A percentile compares a stretch with the other conserved stretches of the same genome.
phyloP scores from a whole-genome alignment of 2,329 filamentous ascomycete species.

The Fusarium nelsonii region DNA sequence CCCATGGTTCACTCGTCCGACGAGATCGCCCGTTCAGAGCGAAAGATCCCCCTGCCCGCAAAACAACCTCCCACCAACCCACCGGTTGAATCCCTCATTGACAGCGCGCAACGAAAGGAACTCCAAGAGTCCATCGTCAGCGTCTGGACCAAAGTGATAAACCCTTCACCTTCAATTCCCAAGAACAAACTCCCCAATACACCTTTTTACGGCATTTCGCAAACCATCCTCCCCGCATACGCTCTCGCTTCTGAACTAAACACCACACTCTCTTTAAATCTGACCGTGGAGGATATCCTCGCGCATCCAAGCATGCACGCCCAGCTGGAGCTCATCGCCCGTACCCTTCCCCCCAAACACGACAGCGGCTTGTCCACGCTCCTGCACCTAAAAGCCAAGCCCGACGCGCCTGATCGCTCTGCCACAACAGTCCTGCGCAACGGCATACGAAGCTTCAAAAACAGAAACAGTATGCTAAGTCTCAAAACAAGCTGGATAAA shows the following conservation, averaged over 20 bases:
- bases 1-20: conserved; percentile 59
- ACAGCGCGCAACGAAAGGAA: conserved; percentile 55
- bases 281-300: conserved; percentile 64
- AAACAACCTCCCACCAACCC: conserved; percentile 42
- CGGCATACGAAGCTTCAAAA: conserved; percentile 41
- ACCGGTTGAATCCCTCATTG: conserved; percentile 47
- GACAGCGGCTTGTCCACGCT: conserved; percentile 27
- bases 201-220: conserved; percentile 65
- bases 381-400: conserved; percentile 22
- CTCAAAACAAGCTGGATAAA: conserved; percentile 48
- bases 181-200: conserved; percentile 59
- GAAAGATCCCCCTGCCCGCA: conserved; percentile 57
- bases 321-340: conserved; percentile 60
- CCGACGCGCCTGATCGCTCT: conserved; percentile 2
- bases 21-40: conserved; percentile 53
- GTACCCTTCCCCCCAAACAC: conserved; percentile 42
- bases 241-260: conserved; percentile 61
- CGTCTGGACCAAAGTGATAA: conserved; percentile 61
- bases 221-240: conserved; percentile 62
- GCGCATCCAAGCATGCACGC: conserved; percentile 62
- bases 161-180: conserved; percentile 55
- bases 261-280: conserved; percentile 54
- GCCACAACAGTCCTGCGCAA: conserved; percentile 30
- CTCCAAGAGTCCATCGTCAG: conserved; percentile 58
- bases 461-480: conserved; percentile 42